Conservation (phyloP, 371 early-diverging fungal genomes). For the Rhizopus delemar region DNA sequence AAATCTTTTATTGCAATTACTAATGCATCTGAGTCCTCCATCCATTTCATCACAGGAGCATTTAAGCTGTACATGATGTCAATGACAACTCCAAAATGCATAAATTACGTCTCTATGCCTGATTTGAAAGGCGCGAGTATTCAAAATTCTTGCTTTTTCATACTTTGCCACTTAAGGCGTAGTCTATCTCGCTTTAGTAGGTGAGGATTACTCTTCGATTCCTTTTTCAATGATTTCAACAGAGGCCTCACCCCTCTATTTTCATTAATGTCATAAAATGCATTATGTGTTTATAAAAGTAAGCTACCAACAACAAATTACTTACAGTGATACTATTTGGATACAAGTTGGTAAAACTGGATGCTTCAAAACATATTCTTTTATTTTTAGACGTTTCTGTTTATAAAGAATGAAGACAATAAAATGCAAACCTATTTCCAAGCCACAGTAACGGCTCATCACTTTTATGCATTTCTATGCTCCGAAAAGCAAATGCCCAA, state of each 20-base stretch:
- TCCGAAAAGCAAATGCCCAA: no score
- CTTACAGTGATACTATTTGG: not conserved
- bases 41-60: constrained; percentile 98
- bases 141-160: constrained; percentile 97
- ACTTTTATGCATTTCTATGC: no score
- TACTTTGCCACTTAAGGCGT: constrained; percentile 99
- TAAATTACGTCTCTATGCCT: constrained; percentile 38
- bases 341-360: no score
- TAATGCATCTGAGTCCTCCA: constrained; percentile 96
- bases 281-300: not conserved
- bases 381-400: no score
- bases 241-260: not conserved
- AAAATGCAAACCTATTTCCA: no score
- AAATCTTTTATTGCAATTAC: constrained; percentile 98
- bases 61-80: constrained; percentile 73
- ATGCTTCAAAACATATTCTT: no score
- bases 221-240: not conserved
- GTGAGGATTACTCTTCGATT: not conserved
- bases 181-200: constrained; percentile 66
- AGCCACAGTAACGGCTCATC: no score
- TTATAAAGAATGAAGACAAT: no score
- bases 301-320: no score
- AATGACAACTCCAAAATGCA: not conserved
- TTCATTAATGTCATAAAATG: no score
- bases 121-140: constrained; percentile 86